phyloP scores from a whole-genome alignment of 192 early-diverging fungal species.

The Dimargaris verticillata region DNA sequence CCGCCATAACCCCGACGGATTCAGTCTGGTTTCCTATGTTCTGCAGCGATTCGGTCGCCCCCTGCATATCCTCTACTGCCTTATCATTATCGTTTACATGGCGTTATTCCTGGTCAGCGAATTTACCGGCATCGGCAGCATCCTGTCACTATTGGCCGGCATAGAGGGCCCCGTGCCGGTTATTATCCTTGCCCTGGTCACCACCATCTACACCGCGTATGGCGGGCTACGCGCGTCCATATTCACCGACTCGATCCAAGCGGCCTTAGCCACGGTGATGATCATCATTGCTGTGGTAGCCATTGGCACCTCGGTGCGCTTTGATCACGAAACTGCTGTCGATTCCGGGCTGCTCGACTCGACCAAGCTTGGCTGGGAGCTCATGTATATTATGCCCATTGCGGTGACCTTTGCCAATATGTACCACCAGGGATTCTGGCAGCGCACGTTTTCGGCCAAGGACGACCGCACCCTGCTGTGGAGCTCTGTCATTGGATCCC shows the following conservation, averaged over 20 bases:
- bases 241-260: constrained; percentile 45
- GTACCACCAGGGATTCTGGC: constrained; percentile 58
- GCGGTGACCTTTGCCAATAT: constrained; percentile 43
- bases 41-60: constrained; percentile 42
- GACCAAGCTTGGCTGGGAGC: constrained; percentile 47
- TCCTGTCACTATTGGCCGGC: constrained; percentile 36
- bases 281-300: constrained; percentile 33
- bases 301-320: constrained; percentile 34
- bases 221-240: constrained; percentile 52
- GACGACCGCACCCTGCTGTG: constrained; percentile 39
- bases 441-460: constrained; percentile 52
- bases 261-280: constrained; percentile 33
- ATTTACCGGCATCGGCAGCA: constrained; percentile 43
- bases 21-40: constrained; percentile 49
- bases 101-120: constrained; percentile 45
- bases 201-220: constrained; percentile 48
- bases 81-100: constrained; percentile 44
- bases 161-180: constrained; percentile 35
- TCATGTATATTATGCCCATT: constrained; percentile 39
- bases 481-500: constrained; percentile 36
- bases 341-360: constrained; percentile 33
- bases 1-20: constrained; percentile 35
- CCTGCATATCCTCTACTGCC: constrained; percentile 32
- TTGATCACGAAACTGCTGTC: constrained; percentile 29
- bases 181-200: constrained; percentile 39